Base-by-base conservation (phyloP, 2,329 filamentous ascomycete genomes). In the Colletotrichum simmondsii region DNA sequence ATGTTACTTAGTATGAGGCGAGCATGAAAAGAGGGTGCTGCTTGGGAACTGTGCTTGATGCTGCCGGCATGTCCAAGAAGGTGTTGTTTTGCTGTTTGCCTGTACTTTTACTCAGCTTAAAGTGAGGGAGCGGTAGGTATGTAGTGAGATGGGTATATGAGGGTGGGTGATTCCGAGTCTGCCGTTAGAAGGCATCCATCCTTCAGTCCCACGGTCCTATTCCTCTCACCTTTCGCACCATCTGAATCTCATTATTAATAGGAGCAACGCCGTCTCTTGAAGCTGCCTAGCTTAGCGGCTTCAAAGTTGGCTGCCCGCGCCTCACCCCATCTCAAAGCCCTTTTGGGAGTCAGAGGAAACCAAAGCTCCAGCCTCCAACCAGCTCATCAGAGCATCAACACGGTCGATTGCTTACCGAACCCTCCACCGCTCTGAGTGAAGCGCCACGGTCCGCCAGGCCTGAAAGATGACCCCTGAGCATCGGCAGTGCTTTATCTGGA, bases 401-500 rank as follows among this genome's bases (percentile, higher is more conserved):
- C 11, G 7, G 24, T 52, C 26, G 46, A 52, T 42, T 22, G 35
- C 16, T 42, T 60, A n/a, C 12, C 14, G n/a, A 28, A 22, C 37
- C 42, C 22, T 54, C 32, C 32, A 35, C 32, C 10, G 30, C 52
- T 64, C 61, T n/a, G 28, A 19, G 49, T 22, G 22, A 32, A 54
- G 49, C 65, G 65, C 57, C 42, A 49, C 42, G 42, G 42, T 49
- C 42, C 65, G 59, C 58, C 49, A 28, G 37, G 62, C 60, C 56
- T 67, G n/a, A n/a, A 54, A 64, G 28, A 72, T 69, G 59, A 63
- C 59, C 65, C 69, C 53, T 64, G 65, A 72, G 37, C 28, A 53
- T 32, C 63, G 49, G 64, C 35, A 30, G 59, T 49, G 42, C 59
- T 49, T 62, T 22, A 52, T 30, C 37, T 30, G 24, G 59, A 46